Conservation (phyloP, 495 filamentous ascomycete genomes). For the Penicillium herquei region DNA sequence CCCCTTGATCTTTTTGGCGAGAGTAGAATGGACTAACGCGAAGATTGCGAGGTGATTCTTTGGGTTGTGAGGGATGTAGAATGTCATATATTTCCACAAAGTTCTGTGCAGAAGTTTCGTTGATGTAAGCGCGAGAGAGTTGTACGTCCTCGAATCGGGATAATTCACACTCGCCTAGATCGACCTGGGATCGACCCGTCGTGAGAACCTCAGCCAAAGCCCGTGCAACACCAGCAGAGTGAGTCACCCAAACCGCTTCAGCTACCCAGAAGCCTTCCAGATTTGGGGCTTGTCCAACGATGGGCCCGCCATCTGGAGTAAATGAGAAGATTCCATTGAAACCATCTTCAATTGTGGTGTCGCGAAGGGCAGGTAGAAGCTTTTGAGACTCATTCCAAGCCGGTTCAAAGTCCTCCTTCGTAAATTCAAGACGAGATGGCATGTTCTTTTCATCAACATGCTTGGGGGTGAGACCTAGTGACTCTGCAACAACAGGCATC, state of each 20-base stretch:
- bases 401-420: slow-evolving; percentile 45
- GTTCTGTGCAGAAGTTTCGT: slow-evolving; percentile 48
- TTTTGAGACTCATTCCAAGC: slow-evolving; percentile 46
- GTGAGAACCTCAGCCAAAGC: slow-evolving; percentile 50
- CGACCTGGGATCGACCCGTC: slow-evolving; percentile 41
- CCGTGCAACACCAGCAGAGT: slow-evolving; percentile 52
- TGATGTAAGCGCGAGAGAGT: slow-evolving; percentile 40
- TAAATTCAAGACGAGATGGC: slow-evolving; percentile 51
- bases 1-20: slow-evolving; percentile 46
- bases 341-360: slow-evolving; percentile 43
- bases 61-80: slow-evolving; percentile 47
- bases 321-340: slow-evolving; percentile 56
- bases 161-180: slow-evolving; percentile 48
- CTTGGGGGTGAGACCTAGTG: slow-evolving; percentile 38
- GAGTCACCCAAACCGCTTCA: slow-evolving; percentile 56
- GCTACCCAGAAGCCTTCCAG: slow-evolving; percentile 53
- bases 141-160: slow-evolving; percentile 51
- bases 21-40: slow-evolving; percentile 45
- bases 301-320: slow-evolving; percentile 50
- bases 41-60: slow-evolving; percentile 45
- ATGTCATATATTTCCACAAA: slow-evolving; percentile 55
- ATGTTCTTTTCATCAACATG: slow-evolving; percentile 51
- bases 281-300: slow-evolving; percentile 46
- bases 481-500: slow-evolving; percentile 46
- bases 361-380: slow-evolving; percentile 41